Evolutionary conservation across 2,329 filamentous ascomycete species (phyloP), one percentile per base, ranked within the genome.

Genomic region (Penicillium sp.): DNA sequence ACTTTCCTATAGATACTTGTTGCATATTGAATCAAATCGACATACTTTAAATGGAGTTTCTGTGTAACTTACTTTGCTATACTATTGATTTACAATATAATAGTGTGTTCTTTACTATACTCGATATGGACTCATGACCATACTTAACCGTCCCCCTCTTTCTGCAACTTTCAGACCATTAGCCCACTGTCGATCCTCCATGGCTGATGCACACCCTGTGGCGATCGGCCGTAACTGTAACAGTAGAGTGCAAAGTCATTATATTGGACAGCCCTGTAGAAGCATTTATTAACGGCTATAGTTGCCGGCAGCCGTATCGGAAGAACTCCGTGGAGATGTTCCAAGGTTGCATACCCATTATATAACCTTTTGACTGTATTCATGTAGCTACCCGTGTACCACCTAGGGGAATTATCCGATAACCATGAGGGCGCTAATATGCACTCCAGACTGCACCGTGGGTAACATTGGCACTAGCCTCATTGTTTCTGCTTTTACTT

Each of bases 201-300:
- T 64, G 57, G 59, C 57, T 44, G 55, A 49, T 60, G 56, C 61
- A 47, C 54, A 62, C 60, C 59, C 61, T 60, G 60, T 59, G 50
- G 53, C 53, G 62, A 64, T 64, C 59, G 45, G 37, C 39, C 38
- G 48, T 48, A 27, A 49, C 50, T 12, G 50, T 49, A 40, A 48
- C 29, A 15, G 31, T 40, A 38, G 15, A 27, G 10, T 32, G 38
- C 8, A 16, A 29, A 29, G 23, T 39, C 2, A 18, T 34, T 35
- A 39, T 45, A 50, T 50, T 50, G 47, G 27, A 50, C 29, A 47
- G 45, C 45, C 46, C 25, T 25, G 44, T 21, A 46, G 31, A 42
- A 41, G 6, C 18, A 50, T 41, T 25, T 50, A 50, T 37, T 37
- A 41, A 46, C 49, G 52, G 46, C 42, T 50, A 31, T 40, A 42